Conservation (phyloP, 129 eudicot species). For the Cynara cardunculus region DNA sequence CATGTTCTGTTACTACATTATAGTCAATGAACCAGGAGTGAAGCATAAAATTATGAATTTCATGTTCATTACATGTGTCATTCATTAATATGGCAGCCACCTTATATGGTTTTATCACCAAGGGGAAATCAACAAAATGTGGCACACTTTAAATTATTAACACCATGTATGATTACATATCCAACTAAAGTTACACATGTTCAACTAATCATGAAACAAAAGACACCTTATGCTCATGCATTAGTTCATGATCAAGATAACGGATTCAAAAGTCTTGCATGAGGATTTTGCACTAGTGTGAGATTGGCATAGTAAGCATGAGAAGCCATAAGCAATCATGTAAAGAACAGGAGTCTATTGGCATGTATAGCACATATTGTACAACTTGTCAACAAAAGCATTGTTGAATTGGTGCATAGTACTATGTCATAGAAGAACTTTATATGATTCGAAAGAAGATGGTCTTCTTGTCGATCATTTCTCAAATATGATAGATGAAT, state of each 20-base stretch:
- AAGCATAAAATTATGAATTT: background rate
- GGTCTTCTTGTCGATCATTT: background rate
- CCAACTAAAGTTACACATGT: background rate
- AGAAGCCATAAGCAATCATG: background rate
- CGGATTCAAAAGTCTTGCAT: background rate
- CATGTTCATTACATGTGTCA: constrained; percentile 2
- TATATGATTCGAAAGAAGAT: background rate
- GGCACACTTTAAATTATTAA: background rate
- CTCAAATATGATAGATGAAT: background rate
- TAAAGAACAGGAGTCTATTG: background rate
- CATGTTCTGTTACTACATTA: background rate
- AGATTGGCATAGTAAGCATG: background rate
- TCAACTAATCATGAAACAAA: background rate
- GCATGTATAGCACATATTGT: background rate
- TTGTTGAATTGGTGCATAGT: background rate
- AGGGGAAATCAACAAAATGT: background rate
- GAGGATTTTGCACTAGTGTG: background rate
- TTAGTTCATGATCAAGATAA: background rate
- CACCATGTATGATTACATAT: background rate
- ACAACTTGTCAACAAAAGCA: background rate
- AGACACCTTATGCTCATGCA: background rate
- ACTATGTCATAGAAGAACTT: background rate
- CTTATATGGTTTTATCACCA: background rate
- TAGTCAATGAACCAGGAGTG: background rate
- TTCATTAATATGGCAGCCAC: background rate